These are phyloP conservation scores for Pythium insidiosum DNA, from an alignment of 352 stramenopile genomes.

Conservation along the genomic window DNA sequence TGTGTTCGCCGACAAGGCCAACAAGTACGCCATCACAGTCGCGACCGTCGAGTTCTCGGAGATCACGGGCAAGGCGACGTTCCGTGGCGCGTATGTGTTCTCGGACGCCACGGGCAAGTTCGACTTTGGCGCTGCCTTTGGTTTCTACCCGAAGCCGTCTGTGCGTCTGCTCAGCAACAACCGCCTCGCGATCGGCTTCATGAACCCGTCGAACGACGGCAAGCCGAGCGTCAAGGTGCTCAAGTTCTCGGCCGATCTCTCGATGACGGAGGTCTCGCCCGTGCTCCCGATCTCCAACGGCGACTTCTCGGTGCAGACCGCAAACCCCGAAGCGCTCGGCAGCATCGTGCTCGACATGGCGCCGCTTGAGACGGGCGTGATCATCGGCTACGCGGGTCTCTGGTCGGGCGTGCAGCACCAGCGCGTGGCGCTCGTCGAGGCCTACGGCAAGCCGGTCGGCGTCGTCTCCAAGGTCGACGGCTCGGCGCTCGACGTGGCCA, in stretches of 20 bases:
- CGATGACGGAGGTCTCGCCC: conserved; percentile 38
- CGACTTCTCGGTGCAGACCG: conserved; percentile 53
- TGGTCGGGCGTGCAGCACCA: conserved; percentile 51
- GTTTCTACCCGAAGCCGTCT: conserved; percentile 66
- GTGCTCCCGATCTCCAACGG: conserved; percentile 62
- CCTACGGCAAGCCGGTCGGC: conserved; percentile 56
- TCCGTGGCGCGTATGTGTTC: conserved; percentile 66
- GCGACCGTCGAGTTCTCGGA: conserved; percentile 57
- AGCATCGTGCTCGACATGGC: conserved; percentile 53
- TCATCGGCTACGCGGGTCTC: conserved; percentile 48
- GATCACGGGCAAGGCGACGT: conserved; percentile 41
- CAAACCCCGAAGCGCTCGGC: conserved; percentile 37
- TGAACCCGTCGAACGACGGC: conserved; percentile 66
- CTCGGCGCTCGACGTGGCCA: conserved; percentile 43
- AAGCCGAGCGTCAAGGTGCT: conserved; percentile 73
- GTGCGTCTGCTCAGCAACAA: conserved; percentile 41
- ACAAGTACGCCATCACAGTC: conserved; percentile 73
- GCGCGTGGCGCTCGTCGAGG: conserved; percentile 67
- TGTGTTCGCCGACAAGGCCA: conserved; percentile 57
- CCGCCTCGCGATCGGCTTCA: conserved; percentile 54
- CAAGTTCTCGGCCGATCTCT: conserved; percentile 49
- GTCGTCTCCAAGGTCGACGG: conserved; percentile 53
- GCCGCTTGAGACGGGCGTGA: conserved; percentile 37
- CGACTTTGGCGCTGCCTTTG: conserved; percentile 55
- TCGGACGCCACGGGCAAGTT: conserved; percentile 43